Conservation (phyloP, 192 early-diverging fungal species). For the Podochytrium sp. region DNA sequence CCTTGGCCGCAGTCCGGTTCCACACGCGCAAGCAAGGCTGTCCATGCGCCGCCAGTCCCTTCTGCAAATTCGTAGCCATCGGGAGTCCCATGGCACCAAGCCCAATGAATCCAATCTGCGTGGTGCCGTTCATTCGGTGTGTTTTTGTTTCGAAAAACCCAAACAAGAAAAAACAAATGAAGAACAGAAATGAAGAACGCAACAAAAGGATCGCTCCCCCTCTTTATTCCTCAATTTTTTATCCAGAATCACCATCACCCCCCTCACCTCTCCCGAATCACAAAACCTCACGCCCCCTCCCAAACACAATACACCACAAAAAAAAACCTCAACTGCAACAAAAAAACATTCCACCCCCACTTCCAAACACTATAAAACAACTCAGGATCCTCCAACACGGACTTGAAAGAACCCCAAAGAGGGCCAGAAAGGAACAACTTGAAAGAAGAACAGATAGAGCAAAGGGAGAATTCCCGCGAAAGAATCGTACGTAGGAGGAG, state of each 20-base stretch:
- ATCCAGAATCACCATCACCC: no score
- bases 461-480: neutral
- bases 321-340: neutral
- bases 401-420: neutral
- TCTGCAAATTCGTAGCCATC: slow-evolving; percentile 37
- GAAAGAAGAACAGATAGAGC: neutral
- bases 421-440: neutral
- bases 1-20: slow-evolving; percentile 34
- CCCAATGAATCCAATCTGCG: slow-evolving; percentile 80
- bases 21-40: slow-evolving; percentile 14
- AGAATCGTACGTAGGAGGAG: no score
- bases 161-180: no score
- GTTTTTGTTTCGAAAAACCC: no score
- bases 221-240: neutral
- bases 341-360: neutral
- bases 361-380: neutral
- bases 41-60: neutral
- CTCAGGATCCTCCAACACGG: neutral
- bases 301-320: neutral
- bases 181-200: neutral
- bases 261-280: no score
- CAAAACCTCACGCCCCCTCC: no score
- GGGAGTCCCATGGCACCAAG: slow-evolving; percentile 86
- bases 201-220: neutral
- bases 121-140: no score